A percentile compares a stretch with the other conserved stretches of the same genome.
These are phyloP conservation scores for Melianthus villosus DNA, from an alignment of 441 rosid genomes.

Conservation along the genomic window DNA sequence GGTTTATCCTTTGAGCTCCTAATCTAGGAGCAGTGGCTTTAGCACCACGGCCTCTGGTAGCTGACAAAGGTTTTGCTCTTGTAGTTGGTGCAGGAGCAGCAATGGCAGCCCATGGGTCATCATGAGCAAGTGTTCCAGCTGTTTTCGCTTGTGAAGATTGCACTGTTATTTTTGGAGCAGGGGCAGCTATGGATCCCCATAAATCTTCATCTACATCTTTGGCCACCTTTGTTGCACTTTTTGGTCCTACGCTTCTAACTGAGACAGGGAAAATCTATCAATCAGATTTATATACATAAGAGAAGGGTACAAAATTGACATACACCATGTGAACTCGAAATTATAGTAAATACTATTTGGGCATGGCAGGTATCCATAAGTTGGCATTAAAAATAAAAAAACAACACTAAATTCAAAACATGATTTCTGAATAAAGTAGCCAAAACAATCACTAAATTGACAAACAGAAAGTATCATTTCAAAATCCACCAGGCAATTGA, in stretches of 20 bases:
- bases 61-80: conserved; percentile 56
- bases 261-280: conserved; percentile 3
- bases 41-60: conserved; percentile 61
- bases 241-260: conserved; percentile 46
- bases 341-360: no score
- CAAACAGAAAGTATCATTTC: no score
- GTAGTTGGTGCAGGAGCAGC: conserved; percentile 93
- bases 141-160: conserved; percentile 52
- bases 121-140: conserved; percentile 32
- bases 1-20: conserved; percentile 85
- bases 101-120: conserved; percentile 90
- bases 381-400: no score
- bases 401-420: no score
- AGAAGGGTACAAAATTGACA: no score
- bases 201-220: conserved; percentile 66
- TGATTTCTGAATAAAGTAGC: no score
- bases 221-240: conserved; percentile 26
- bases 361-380: no score
- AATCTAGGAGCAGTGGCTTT: conserved; percentile 57
- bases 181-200: conserved; percentile 94
- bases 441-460: no score
- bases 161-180: conserved; percentile 51
- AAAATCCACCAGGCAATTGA: no score
- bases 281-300: no score
- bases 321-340: no score